Evolutionary conservation across 202 grass and related monocot species (phyloP).

Genomic region (Brachypodium distachyon): DNA sequence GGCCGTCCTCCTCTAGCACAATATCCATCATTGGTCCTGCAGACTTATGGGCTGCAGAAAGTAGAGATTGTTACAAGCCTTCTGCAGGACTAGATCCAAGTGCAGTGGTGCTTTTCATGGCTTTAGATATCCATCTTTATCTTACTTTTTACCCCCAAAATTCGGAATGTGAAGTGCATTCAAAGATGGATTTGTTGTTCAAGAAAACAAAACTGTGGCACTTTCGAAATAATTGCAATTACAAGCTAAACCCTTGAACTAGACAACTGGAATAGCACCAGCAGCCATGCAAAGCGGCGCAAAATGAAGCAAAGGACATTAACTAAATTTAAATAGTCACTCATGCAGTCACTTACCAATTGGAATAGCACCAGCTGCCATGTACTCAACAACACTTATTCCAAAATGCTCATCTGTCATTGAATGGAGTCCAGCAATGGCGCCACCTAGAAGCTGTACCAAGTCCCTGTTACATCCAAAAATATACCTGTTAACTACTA

Average conservation of each 20-base stretch:
- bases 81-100: not conserved
- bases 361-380: conserved; percentile 92
- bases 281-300: not conserved
- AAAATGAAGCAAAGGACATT: not conserved
- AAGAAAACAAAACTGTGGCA: not conserved
- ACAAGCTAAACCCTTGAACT: not conserved
- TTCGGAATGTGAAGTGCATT: not conserved
- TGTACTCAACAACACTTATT: conserved; percentile 94
- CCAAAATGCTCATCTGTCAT: conserved; percentile 98
- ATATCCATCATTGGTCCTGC: conserved; percentile 96
- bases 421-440: conserved; percentile 79
- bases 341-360: conserved; percentile 46
- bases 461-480: conserved; percentile 48
- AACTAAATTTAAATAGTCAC: not conserved
- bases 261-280: not conserved
- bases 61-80: not conserved
- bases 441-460: conserved; percentile 63
- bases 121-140: not conserved
- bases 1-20: conserved; percentile 61
- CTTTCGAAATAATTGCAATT: not conserved
- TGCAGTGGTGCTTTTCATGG: not conserved
- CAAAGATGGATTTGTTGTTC: not conserved
- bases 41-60: conserved; percentile 72
- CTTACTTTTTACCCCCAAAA: not conserved
- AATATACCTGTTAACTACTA: not conserved